A percentile compares a stretch with the other conserved stretches of the same genome.
Conservation (phyloP, 2,329 filamentous ascomycete species). For the Didymella segeticola region DNA sequence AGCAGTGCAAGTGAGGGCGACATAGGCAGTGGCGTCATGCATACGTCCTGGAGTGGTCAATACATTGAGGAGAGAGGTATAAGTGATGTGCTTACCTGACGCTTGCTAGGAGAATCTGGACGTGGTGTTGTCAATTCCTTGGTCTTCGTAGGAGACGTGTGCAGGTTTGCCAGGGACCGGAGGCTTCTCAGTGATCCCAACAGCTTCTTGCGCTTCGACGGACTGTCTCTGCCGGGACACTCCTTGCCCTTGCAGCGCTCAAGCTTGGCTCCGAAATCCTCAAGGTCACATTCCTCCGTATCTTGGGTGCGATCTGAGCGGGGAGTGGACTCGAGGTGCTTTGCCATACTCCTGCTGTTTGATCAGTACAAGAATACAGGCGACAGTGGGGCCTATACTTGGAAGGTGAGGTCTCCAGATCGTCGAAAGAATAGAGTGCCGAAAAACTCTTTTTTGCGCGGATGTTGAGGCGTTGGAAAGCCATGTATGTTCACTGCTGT, state of each 20-base stretch:
- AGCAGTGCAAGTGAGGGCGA: constrained; percentile 36
- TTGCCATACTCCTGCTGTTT: background rate
- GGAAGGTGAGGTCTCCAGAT: constrained; percentile 7
- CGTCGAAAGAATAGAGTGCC: constrained; percentile 32
- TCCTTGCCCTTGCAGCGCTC: constrained; percentile 16
- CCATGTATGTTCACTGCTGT: constrained; percentile 29
- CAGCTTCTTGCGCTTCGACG: constrained; percentile 35
- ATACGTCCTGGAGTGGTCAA: background rate
- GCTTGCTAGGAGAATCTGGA: background rate
- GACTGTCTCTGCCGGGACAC: constrained; percentile 31
- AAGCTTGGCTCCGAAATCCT: constrained; percentile 24
- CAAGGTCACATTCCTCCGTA: constrained; percentile 3
- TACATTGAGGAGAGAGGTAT: background rate
- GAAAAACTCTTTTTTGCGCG: constrained; percentile 41
- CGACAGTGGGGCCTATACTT: background rate
- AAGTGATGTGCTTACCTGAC: background rate
- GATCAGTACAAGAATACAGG: background rate
- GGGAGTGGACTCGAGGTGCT: background rate
- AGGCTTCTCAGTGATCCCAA: constrained; percentile 40
- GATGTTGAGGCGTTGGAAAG: constrained; percentile 34
- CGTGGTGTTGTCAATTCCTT: constrained; percentile 11
- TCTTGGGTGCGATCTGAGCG: background rate
- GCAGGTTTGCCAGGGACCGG: constrained; percentile 32
- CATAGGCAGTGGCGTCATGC: background rate
- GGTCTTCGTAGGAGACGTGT: constrained; percentile 26